These are phyloP conservation scores for Suhomyces bolitotheri DNA, from an alignment of 1,139 yeast species.

Conservation along the genomic window DNA sequence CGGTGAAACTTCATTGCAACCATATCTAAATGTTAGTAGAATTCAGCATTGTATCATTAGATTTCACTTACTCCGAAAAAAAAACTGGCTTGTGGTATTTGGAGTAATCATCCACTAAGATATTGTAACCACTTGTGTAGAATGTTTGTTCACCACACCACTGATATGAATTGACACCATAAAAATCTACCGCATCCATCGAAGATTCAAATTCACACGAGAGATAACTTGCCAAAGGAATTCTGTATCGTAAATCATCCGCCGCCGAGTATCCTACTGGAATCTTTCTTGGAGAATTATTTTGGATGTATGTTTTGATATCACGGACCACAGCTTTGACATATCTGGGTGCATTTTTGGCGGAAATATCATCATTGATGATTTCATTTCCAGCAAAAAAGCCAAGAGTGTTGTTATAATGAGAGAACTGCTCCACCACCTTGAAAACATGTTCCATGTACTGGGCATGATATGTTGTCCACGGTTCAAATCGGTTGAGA, in stretches of 20 bases:
- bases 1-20: constrained; percentile 85
- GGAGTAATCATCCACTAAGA: constrained; percentile 68
- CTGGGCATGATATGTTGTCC: constrained; percentile 69
- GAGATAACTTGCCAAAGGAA: constrained; percentile 74
- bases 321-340: constrained; percentile 81
- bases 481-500: constrained; percentile 84
- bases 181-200: constrained; percentile 75
- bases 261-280: constrained; percentile 98
- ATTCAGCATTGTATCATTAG: neutral
- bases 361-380: constrained; percentile 76
- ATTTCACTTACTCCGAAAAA: constrained; percentile 68
- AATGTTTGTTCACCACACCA: constrained; percentile 96
- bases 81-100: constrained; percentile 76
- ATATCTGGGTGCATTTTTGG: constrained; percentile 64
- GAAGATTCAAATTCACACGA: constrained; percentile 69
- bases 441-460: constrained; percentile 78
- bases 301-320: constrained; percentile 65
- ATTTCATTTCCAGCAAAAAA: constrained; percentile 96
- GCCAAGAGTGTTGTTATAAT: constrained; percentile 85
- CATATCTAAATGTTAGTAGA: constrained; percentile 38
- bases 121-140: constrained; percentile 76
- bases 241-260: constrained; percentile 77
- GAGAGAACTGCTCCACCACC: constrained; percentile 78
- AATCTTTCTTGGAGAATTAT: constrained; percentile 60
- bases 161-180: constrained; percentile 93